phyloP scores from a whole-genome alignment of 192 early-diverging fungal genomes.

The Coemansia biformis region DNA sequence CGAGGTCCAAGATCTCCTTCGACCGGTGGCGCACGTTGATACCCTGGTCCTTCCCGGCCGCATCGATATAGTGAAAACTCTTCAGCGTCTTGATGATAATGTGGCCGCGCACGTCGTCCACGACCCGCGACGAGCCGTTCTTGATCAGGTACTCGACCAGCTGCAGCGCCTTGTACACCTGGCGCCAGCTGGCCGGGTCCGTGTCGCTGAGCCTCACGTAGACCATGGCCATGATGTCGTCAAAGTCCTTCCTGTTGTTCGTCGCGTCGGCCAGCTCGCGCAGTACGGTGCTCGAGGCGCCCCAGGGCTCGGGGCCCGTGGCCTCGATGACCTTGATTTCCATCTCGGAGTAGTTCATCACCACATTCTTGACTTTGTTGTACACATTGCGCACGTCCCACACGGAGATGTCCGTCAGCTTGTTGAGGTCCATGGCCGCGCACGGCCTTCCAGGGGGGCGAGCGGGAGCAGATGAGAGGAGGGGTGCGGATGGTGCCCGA shows the following conservation, averaged over 20 bases:
- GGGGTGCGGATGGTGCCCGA: too few relatives aligned
- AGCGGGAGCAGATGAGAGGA: too few relatives aligned
- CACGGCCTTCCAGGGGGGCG: too few relatives aligned
- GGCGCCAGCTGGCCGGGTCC: conserved; percentile 79
- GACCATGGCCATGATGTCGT: conserved; percentile 93
- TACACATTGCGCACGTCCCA: conserved; percentile 59
- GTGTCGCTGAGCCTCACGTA: conserved; percentile 84
- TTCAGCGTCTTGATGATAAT: conserved; percentile 81
- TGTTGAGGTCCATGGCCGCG: conserved; percentile 31
- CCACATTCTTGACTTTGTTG: conserved; percentile 75
- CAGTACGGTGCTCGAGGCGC: conserved; percentile 90
- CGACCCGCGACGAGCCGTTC: conserved; percentile 88
- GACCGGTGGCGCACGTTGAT: conserved; percentile 86
- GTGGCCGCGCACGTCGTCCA: conserved; percentile 80
- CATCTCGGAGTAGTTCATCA: conserved; percentile 90
- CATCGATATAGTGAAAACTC: conserved; percentile 86
- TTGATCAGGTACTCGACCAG: conserved; percentile 92
- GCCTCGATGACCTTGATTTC: conserved; percentile 90
- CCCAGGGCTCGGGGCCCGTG: conserved; percentile 91
- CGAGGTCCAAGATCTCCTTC: conserved; percentile 81
- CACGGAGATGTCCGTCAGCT: conserved; percentile 51
- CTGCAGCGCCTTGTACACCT: conserved; percentile 94
- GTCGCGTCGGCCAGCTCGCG: conserved; percentile 90
- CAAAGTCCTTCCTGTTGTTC: conserved; percentile 79
- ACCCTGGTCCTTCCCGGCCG: conserved; percentile 95